Percentiles rank a stretch among this genome's conserved stretches.
These are phyloP conservation scores for Pythium guiyangense DNA, from an alignment of 352 stramenopile species.

Conservation along the genomic window DNA sequence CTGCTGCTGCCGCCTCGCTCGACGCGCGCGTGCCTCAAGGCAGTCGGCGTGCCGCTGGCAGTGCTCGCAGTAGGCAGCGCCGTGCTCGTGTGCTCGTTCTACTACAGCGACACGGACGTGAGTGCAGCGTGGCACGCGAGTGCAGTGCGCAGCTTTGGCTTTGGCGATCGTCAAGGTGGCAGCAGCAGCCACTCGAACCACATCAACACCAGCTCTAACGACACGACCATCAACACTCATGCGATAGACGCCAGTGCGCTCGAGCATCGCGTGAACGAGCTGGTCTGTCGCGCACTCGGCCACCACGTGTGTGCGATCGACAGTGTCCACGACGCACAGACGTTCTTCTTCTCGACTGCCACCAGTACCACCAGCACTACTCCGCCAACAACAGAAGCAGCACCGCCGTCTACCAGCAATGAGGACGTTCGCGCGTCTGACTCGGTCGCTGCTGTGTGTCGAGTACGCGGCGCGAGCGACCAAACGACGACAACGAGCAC, in stretches of 20 bases:
- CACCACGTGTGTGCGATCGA: constrained; percentile 7
- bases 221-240: not conserved
- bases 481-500: no score
- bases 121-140: no score
- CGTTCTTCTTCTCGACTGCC: constrained; percentile 6
- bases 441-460: no score
- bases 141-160: no score
- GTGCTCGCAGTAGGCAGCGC: constrained; percentile 11
- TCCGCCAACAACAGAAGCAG: no score
- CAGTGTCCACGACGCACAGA: not conserved
- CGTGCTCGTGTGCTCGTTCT: constrained; percentile 14
- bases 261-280: constrained; percentile 16
- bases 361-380: no score
- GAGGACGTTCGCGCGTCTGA: no score
- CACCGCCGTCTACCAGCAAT: no score
- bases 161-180: no score
- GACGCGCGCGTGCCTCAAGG: constrained; percentile 12
- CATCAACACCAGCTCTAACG: not conserved
- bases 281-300: constrained; percentile 16
- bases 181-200: no score
- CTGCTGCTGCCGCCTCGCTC: constrained; percentile 10
- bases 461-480: no score
- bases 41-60: constrained; percentile 12
- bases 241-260: not conserved
- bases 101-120: no score